These are phyloP conservation scores for Pseudopyricularia cyperi DNA, from an alignment of 2,329 filamentous ascomycete species.

Conservation along the genomic window DNA sequence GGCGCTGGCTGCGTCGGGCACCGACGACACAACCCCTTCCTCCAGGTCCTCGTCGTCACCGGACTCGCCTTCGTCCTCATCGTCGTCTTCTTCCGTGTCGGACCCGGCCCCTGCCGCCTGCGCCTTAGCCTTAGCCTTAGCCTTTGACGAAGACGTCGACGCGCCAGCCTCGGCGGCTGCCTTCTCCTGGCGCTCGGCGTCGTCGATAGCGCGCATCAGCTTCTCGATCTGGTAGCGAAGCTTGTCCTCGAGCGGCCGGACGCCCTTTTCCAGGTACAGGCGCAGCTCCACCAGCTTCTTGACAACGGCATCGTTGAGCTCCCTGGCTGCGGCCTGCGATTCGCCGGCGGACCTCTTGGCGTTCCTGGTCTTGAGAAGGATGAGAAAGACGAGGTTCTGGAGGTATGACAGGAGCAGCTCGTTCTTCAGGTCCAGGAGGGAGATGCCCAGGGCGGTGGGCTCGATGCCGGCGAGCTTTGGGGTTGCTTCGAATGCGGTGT, in stretches of 20 bases:
- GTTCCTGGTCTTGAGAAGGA: conserved; percentile 67
- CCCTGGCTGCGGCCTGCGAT: conserved; percentile 17
- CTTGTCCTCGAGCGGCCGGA: conserved; percentile 77
- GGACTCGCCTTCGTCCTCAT: conserved; percentile 18
- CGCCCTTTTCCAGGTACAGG: conserved; percentile 87
- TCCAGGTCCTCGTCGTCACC: conserved; percentile 21
- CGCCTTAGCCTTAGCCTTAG: conserved; percentile 13
- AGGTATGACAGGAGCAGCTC: conserved; percentile 94
- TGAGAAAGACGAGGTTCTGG: conserved; percentile 82
- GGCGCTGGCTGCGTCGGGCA: conserved; percentile 8
- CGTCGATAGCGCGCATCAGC: conserved; percentile 75
- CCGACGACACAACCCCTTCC: conserved; percentile 11
- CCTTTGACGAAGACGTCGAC: conserved; percentile 20
- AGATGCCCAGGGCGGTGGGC: conserved; percentile 77
- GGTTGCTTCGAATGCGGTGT: conserved; percentile 53
- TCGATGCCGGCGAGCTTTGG: conserved; percentile 50
- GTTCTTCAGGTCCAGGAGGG: conserved; percentile 89
- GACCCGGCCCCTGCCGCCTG: conserved; percentile 16
- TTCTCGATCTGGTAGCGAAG: conserved; percentile 95
- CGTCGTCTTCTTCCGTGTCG: conserved; percentile 19
- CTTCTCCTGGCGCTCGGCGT: conserved; percentile 40
- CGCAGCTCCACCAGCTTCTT: conserved; percentile 82
- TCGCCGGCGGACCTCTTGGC: conserved; percentile 15
- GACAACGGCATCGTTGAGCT: conserved; percentile 54
- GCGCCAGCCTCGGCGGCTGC: conserved; percentile 20